Evolutionary conservation across 2,329 filamentous ascomycete species (phyloP), one percentile per base, ranked within the genome.

Genomic region (Diaporthe sp.): DNA sequence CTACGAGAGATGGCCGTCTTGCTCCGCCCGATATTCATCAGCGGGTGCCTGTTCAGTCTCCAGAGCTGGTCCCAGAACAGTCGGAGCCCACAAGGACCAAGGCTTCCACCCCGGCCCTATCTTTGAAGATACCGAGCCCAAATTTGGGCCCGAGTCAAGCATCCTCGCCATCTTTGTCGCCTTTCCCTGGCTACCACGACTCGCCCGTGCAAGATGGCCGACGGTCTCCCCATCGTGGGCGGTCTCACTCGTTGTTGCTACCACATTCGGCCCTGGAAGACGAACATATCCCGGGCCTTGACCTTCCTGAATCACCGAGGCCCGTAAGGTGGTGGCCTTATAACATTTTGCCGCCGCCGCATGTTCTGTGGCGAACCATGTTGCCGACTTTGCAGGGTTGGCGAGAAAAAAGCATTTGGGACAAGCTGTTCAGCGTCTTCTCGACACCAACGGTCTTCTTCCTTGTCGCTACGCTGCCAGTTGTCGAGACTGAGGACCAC

Each of bases 401-500:
- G 95, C 87, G 84, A 58, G 91, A 94, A 39, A 98, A 98, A 84
- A 92, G 88, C n/a, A 83, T 93, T n/a, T 95, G 93, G 92, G 96
- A 96, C 79, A 95, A 94, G 81, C 85, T 95, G 59, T 86, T 98
- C 65, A 96, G 95, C 57, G 80, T 97, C 15, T 89, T 97, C 51
- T 96, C 96, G 10, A 93, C 95, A n/a, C 94, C 96, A 1, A 97
- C 94, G 79, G 95, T 99, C 51, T 94, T 99, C 77, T 85, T 98
- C 2, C 88, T 99, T 5, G 96, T 96, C 0, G 92, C 97, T 62
- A 99, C 97, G 0, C 84, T 99, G 6, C 97, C 97, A 0, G 95
- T 99, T 0, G 94, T 98, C 8, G 96, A 98, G 80, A 90, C 90
- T 1, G 96, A 98, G 80, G 90, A 90, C 1, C 89, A 90, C 57